Conservation (phyloP, 2,329 filamentous ascomycete species). For the Fusarium kyushuense region DNA sequence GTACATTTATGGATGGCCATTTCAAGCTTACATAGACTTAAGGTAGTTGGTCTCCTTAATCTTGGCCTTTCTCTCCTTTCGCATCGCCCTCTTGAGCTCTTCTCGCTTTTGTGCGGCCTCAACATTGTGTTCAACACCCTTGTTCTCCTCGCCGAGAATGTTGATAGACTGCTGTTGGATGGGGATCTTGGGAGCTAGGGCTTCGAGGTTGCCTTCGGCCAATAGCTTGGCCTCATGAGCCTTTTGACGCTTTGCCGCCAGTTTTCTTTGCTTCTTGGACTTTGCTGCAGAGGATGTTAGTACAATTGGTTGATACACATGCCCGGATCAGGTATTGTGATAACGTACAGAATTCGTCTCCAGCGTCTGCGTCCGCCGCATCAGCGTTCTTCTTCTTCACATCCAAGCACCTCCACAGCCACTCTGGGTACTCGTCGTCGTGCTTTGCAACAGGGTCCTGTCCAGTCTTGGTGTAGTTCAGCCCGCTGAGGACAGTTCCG, state of each 20-base stretch:
- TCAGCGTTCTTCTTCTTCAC: constrained; percentile 66
- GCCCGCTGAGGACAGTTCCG: constrained; percentile 77
- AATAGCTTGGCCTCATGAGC: constrained; percentile 68
- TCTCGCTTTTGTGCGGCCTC: constrained; percentile 65
- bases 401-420: constrained; percentile 81
- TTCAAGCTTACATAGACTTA: constrained; percentile 73
- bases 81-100: constrained; percentile 77
- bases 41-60: constrained; percentile 92
- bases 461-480: constrained; percentile 82
- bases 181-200: constrained; percentile 76
- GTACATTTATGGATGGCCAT: constrained; percentile 42
- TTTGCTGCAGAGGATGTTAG: constrained; percentile 68
- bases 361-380: constrained; percentile 66
- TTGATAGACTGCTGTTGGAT: constrained; percentile 83
- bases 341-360: constrained; percentile 83
- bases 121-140: constrained; percentile 59
- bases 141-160: constrained; percentile 66
- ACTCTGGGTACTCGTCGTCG: constrained; percentile 82
- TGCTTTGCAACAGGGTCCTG: constrained; percentile 78
- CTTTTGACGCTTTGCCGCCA: constrained; percentile 75
- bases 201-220: constrained; percentile 73
- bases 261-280: constrained; percentile 82
- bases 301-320: background rate
- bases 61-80: constrained; percentile 77
- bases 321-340: background rate